Evolutionary conservation across 768 basidiomycete genomes (phyloP).

Genomic region (Lentinula aciculospora): DNA sequence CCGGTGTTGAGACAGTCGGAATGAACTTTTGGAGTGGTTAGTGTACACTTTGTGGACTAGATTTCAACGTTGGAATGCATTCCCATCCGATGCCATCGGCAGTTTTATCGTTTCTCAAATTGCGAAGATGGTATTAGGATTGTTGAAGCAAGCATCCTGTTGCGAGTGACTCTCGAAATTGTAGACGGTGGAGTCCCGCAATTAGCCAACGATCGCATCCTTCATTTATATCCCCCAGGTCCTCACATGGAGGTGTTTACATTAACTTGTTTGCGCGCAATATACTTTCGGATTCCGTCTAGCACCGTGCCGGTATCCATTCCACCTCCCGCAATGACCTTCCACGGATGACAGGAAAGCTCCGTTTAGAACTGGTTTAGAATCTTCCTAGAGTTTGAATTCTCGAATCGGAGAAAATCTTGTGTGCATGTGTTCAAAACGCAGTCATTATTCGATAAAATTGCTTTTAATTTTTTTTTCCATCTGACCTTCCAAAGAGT

Average conservation of each 20-base stretch:
- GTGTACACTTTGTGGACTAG: neutral
- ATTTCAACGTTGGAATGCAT: neutral
- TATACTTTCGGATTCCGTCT: neutral
- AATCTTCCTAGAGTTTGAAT: neutral
- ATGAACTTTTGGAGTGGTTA: neutral
- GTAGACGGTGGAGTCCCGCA: neutral
- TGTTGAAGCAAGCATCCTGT: neutral
- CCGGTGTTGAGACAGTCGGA: neutral
- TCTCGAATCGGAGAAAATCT: neutral
- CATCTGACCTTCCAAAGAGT: neutral
- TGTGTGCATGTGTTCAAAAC: neutral
- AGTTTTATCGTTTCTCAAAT: neutral
- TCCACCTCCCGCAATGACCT: neutral
- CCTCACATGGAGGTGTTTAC: neutral
- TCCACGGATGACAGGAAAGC: neutral
- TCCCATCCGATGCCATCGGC: slow-evolving; percentile 1
- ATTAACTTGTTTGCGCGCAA: neutral
- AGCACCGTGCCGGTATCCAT: neutral
- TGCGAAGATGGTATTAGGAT: neutral
- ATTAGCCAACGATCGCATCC: neutral
- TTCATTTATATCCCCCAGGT: neutral
- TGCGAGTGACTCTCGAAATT: neutral
- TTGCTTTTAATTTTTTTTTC: neutral
- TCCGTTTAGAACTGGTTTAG: neutral
- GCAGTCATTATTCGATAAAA: neutral